These are phyloP conservation scores for Cordia subcordata DNA, from an alignment of 257 asterid genomes.

Conservation along the genomic window DNA sequence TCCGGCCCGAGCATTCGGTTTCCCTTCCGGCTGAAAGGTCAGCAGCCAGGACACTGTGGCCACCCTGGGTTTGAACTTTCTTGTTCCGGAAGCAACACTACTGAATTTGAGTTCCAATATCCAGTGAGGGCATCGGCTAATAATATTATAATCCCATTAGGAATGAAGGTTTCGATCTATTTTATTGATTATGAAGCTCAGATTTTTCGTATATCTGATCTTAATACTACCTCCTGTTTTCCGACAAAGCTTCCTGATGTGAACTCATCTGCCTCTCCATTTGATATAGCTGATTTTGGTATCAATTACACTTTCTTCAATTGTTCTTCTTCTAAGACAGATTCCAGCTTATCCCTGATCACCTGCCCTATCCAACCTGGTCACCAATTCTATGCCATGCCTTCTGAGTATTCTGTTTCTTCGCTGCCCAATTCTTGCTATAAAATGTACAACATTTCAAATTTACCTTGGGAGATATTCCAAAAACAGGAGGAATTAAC, in stretches of 20 bases:
- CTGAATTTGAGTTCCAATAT: constrained; percentile 40
- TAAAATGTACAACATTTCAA: constrained; percentile 52
- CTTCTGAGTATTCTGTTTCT: constrained; percentile 22
- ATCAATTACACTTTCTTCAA: constrained; percentile 47
- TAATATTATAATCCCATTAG: constrained; percentile 31
- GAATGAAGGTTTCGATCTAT: constrained; percentile 25
- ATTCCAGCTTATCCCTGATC: constrained; percentile 7
- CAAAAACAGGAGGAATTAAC: constrained; percentile 9
- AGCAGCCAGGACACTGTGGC: constrained; percentile 48
- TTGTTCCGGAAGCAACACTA: constrained; percentile 37
- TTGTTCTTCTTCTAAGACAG: constrained; percentile 22
- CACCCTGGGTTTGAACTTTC: constrained; percentile 55
- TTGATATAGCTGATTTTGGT: constrained; percentile 7
- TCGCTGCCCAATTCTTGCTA: constrained; percentile 34
- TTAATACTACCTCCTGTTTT: constrained; percentile 32
- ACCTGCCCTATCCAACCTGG: constrained; percentile 35
- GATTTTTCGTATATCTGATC: constrained; percentile 23
- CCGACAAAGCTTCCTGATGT: constrained; percentile 35
- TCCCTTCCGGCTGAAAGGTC: constrained; percentile 50
- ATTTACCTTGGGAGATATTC: constrained; percentile 25
- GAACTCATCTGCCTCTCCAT: constrained; percentile 33
- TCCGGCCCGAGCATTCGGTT: constrained; percentile 54
- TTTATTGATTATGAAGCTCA: constrained; percentile 40
- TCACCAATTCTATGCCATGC: constrained; percentile 27
- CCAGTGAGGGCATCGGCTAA: constrained; percentile 38